A percentile compares a stretch with the other conserved stretches of the same genome.
Conservation (phyloP, 148 eudicot species). For the Diospyros kaki region DNA sequence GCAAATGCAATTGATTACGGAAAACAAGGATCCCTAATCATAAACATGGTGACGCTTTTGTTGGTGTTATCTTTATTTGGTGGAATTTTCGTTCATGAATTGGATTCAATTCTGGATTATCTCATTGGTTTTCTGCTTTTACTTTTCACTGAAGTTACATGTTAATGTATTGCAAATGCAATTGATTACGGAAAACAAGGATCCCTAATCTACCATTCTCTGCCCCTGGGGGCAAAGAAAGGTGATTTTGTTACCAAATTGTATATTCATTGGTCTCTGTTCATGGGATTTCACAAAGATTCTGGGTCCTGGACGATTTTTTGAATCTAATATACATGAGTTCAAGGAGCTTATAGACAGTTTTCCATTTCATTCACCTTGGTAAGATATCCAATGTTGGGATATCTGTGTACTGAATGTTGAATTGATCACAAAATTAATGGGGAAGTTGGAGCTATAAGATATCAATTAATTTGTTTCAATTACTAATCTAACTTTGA, state of each 20-base stretch:
- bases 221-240: background rate
- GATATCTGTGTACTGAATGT: background rate
- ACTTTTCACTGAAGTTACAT: background rate
- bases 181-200: background rate
- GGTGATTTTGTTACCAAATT: background rate
- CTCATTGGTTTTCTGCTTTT: background rate
- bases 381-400: background rate
- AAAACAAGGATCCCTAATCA: slow-evolving; percentile 12
- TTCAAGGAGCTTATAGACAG: background rate
- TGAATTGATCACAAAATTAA: background rate
- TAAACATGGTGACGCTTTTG: background rate
- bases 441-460: background rate
- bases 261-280: slow-evolving; percentile 4
- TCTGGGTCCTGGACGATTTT: background rate
- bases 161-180: background rate
- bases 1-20: slow-evolving; percentile 1
- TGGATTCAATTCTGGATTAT: slow-evolving; percentile 1
- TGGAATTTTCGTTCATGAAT: background rate
- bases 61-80: slow-evolving; percentile 1
- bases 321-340: background rate
- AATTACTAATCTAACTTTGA: background rate
- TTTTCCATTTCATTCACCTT: background rate
- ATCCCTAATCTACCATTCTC: slow-evolving; percentile 12
- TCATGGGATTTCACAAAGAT: background rate
- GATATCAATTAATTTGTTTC: background rate